Base-by-base conservation (phyloP, 75 land plant genomes). In the Chamaecyparis obtusa region DNA sequence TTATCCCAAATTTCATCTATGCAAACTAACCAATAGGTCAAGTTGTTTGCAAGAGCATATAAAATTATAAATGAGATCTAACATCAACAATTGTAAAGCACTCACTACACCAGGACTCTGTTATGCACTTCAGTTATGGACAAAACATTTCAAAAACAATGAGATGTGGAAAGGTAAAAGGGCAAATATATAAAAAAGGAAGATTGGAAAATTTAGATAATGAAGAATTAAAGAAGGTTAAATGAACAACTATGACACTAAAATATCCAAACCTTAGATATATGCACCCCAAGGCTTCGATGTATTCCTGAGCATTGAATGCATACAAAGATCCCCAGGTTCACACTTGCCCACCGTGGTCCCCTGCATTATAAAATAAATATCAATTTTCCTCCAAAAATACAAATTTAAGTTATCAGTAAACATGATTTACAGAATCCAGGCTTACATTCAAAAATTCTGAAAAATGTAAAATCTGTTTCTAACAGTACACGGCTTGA, bases 311-410 rank as follows among this genome's bases (percentile, higher is more conserved):
- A 97, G 88, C 99, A 97, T 86, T 96, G 95, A 89, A 97, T 97
- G 87, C 99, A 97, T 55, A 97, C 88, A 87, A 97, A 97, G 16
- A 97, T 95, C 36, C 99, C 99, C 85, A 97, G 87, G 84, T 94
- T 95, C 82, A 97, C 97, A 91, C 99, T 97, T 43, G 99, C 97
- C 99, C 99, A 97, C 89, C 97, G 86, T 87, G 99, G 99, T 60
- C 91, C 99, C 85, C 99, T 97, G 93, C 90, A 90, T 57, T 56
- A 74, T 39, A 76, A 88, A 83, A 87, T 17, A 90, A 36, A 33
- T 9, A 55, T 84, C 27, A 36, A 27, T 44, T 44, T 43, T 81
- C 27, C 21, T 41, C 27, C 15, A 39, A 78, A 0, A 41, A 78
- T 5, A 51, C 27, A 78, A 39, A 39, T 46, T 80, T 46, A 33